Base-by-base conservation (phyloP, 441 rosid genomes). In the Corymbia calophylla region DNA sequence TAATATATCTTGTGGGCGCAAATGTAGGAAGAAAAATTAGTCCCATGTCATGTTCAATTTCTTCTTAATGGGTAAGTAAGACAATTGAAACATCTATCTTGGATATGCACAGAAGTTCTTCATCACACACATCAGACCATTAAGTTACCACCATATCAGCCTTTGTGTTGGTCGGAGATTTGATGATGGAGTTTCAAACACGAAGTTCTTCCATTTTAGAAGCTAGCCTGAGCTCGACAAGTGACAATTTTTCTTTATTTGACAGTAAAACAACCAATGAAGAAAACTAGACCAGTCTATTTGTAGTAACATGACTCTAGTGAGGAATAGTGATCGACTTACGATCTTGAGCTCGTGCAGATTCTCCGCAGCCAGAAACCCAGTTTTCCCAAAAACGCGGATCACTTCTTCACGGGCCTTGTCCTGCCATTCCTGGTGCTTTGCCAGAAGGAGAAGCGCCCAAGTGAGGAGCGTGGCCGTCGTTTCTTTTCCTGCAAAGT, bases 401-500 rank as follows among this genome's bases (percentile, higher is more conserved):
- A 89, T 23, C 64, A 95, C 94, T 95, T 97, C 99, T 91, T 97
- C 95, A 44, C 97, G 92, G 25, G 96, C 97, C 90, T 94, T 96
- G 68, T 81, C 87, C 91, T 98, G 97, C 99, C 99, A 98, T 51
- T 97, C 98, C 82, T 93, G 99, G 91, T 98, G 94, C 91, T 91
- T 86, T 31, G 97, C 96, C 44, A 98, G 90, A 54, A 96, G 95
- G 3, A 96, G 87, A 88, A 98, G 92, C 2, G 94, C 94, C 97
- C 97, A 97, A 8, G 98, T 95, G 92, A 98, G 87, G 54, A 94
- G 93, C 49, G 94, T 92, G 48, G 94, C 98, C 3, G 95, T 93
- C 44, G 99, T 96, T 90, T 98, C 99, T 39, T 97, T 96, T 48
- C 98, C 99, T 8, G 96, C 96, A 88, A 97, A 95, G 90, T 96